phyloP scores from a whole-genome alignment of 176 grass and related monocot species.

The Aegilops speltoides region DNA sequence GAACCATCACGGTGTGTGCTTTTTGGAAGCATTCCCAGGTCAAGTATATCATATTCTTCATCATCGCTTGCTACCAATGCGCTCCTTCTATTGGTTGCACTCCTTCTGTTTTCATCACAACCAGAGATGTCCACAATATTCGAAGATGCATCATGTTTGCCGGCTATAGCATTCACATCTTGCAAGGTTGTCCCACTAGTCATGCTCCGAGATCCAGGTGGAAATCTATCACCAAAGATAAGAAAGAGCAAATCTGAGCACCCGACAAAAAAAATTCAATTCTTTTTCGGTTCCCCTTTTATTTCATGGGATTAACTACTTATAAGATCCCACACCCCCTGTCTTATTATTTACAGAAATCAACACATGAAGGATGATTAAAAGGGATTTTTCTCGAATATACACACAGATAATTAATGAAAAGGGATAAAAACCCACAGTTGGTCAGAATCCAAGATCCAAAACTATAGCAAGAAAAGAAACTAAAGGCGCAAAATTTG shows the following conservation, averaged over 20 bases:
- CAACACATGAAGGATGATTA: background rate
- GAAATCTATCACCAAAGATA: background rate
- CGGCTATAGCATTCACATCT: background rate
- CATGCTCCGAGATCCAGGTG: background rate
- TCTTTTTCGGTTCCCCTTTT: background rate
- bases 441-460: background rate
- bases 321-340: no score
- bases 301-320: no score
- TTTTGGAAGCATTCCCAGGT: background rate
- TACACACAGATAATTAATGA: no score
- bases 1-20: constrained; percentile 28
- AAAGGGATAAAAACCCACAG: no score
- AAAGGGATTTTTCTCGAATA: no score
- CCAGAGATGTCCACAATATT: background rate
- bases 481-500: background rate
- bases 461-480: background rate
- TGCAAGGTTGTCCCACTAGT: background rate
- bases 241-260: background rate
- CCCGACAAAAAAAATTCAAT: no score
- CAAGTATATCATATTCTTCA: background rate
- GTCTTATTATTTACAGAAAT: background rate
- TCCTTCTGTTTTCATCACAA: background rate
- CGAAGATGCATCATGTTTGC: no score
- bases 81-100: background rate
- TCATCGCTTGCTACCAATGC: background rate